Evolutionary conservation across 176 grass and related monocot genomes (phyloP).

Genomic region (Oryza brachyantha): DNA sequence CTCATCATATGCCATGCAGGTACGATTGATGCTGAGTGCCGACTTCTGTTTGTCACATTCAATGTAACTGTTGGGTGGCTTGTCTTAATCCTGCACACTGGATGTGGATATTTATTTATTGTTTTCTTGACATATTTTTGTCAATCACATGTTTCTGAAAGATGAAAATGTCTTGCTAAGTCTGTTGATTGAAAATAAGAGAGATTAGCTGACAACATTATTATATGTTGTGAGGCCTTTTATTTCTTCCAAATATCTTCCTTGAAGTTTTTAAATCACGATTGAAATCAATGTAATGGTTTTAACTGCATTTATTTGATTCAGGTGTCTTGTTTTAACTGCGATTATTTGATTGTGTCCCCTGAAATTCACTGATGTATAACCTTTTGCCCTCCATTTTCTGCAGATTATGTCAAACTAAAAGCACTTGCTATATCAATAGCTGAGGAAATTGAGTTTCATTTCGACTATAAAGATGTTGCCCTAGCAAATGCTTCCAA

Average conservation of each 20-base stretch:
- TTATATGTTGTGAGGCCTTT: background rate
- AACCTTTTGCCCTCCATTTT: background rate
- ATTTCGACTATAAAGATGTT: slow-evolving; percentile 69
- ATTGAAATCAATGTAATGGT: background rate
- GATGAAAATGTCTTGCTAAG: too few species aligned
- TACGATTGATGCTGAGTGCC: slow-evolving; percentile 23
- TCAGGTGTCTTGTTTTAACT: background rate
- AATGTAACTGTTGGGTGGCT: slow-evolving; percentile 1
- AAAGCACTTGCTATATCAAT: slow-evolving; percentile 96
- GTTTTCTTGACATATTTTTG: slow-evolving; percentile 1
- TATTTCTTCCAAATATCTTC: too few species aligned
- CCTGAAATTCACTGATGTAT: background rate
- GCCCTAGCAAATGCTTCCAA: slow-evolving; percentile 68
- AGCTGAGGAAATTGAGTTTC: slow-evolving; percentile 83
- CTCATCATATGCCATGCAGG: slow-evolving; percentile 92
- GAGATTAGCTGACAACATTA: background rate
- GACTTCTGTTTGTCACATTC: slow-evolving; percentile 17
- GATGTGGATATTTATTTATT: slow-evolving; percentile 2
- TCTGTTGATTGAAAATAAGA: background rate
- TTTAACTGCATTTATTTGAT: slow-evolving; percentile 15
- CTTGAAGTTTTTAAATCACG: slow-evolving; percentile 7
- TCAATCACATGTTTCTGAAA: background rate
- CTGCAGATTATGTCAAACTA: slow-evolving; percentile 85
- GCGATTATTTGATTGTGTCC: background rate
- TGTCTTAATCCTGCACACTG: slow-evolving; percentile 8